Conservation (phyloP, 2,329 filamentous ascomycete species). For the Beauveria sp. region DNA sequence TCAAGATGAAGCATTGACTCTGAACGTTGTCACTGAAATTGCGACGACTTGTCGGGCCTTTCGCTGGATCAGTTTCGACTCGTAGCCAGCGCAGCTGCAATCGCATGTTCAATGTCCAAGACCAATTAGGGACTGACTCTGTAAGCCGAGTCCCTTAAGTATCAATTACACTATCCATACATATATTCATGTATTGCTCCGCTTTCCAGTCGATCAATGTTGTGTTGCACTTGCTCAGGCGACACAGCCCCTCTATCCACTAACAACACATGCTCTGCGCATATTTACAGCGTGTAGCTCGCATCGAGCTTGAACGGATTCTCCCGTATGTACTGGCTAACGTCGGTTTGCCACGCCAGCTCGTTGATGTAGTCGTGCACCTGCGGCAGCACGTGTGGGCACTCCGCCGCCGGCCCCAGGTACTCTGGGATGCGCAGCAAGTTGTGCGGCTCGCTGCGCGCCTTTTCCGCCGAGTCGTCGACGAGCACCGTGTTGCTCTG, state of each 20-base stretch:
- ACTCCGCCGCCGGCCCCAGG: conserved; percentile 34
- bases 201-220: not conserved
- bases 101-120: not conserved
- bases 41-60: too few species aligned
- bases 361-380: conserved; percentile 56
- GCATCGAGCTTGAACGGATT: conserved; percentile 39
- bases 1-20: not conserved
- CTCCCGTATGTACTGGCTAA: conserved; percentile 52
- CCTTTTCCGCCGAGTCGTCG: conserved; percentile 79
- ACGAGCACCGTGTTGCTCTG: conserved; percentile 85
- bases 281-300: conserved; percentile 15
- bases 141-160: too few species aligned
- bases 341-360: conserved; percentile 46
- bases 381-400: conserved; percentile 40
- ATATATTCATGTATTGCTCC: not conserved
- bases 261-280: not conserved
- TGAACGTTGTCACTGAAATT: not conserved
- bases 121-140: not conserved
- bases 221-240: not conserved
- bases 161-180: not conserved
- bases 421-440: conserved; percentile 77
- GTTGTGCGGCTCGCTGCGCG: conserved; percentile 74
- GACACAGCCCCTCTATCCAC: not conserved
- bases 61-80: not conserved
- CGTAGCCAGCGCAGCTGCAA: not conserved